Base-by-base conservation (phyloP, 2,329 filamentous ascomycete genomes). In the Cercospora zeina region DNA sequence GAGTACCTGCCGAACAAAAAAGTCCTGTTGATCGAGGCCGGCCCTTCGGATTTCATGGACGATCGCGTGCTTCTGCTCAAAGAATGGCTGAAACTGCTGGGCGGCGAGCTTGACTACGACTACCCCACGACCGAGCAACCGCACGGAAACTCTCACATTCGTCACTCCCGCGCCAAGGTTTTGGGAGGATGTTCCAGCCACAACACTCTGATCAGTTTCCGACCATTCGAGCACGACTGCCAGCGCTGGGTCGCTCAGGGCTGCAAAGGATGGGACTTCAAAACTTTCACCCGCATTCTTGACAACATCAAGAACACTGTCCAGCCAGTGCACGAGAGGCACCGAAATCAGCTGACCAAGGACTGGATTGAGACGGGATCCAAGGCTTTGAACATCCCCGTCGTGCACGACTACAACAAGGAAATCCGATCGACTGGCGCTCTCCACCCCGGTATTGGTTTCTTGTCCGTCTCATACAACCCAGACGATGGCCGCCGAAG, bases 141-240 rank as follows among this genome's bases (percentile, higher is more conserved):
- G 67, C 95, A 78, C 85, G 91, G 91, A 74, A 96, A 96, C 82
- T 95, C 90, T 61, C 85, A 91, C 79, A 96, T 96, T 79, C 87
- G 91, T 67, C 92, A 96, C 80, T 96, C 92, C 13, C 88, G 92
- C 65, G 92, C 92, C 67, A 96, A 96, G 81, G 91, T 96, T 39
- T 84, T 96, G 31, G 92, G 92, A 69, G 92, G 92, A 68, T 96
- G 92, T 82, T 96, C 91, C 49, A 93, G 89, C 63, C 92, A 96
- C 83, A 96, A 96, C 79, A 96, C 92, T 19, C 82, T 96, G 71
- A 96, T 96, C 77, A 95, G 90, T 16, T 96, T 96, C 85, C 86
- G 91, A 27, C 91, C 92, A 7, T 96, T 96, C 74, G 87, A 92
- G 76, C 93, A 96, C 76, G 92, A 96, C 77, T 85, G 90, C 79